Evolutionary conservation across 768 basidiomycete species (phyloP), one percentile per base, ranked within the genome.

Genomic region (Lactifluus rugatus): DNA sequence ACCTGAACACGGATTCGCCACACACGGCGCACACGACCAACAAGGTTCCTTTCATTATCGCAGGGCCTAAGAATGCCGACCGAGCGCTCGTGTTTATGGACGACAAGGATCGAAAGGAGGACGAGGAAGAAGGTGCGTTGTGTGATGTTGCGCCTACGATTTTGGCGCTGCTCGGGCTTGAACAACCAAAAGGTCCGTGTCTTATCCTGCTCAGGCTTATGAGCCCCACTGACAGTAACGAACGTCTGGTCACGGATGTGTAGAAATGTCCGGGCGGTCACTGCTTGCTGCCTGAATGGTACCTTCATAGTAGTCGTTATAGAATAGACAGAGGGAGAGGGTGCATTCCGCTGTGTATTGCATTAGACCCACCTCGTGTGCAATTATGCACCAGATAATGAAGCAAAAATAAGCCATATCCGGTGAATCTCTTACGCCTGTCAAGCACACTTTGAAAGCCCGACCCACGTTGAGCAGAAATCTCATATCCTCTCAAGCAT

Each of bases 11-110:
- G 0, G 89, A 88, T 37, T 84, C 81, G 44, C 92, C 93, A 16
- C 90, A 93, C 71, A 96, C 93, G 10, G 88, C 89, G n/a, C 89
- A 92, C 67, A 90, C 88, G 39, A 90, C 87, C 57, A 94, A 92
- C 72, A 78, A 81, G 1, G 93, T 95, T 9, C 93, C 93, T 14
- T 91, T 95, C 76, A 92, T 95, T 66, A 83, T 92, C 74, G 83
- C 85, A 7, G 88, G 59, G 9, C 54, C 59, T 7, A 56, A 50
- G 83, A 9, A 79, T 80, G 60, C 72, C 74, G 6, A 49, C 28
- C 74, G 82, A 64, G 78, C 73, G 51, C 75, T 83, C 52, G 72
- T 72, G 61, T 85, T 89, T 61, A 62, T 69, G 37, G 69, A 73
- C 58, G 82, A 84, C 53, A 72, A 70, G 63, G 70, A 78, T 68